Conservation (phyloP, 768 basidiomycete genomes). For the Auricularia auricula-judae region DNA sequence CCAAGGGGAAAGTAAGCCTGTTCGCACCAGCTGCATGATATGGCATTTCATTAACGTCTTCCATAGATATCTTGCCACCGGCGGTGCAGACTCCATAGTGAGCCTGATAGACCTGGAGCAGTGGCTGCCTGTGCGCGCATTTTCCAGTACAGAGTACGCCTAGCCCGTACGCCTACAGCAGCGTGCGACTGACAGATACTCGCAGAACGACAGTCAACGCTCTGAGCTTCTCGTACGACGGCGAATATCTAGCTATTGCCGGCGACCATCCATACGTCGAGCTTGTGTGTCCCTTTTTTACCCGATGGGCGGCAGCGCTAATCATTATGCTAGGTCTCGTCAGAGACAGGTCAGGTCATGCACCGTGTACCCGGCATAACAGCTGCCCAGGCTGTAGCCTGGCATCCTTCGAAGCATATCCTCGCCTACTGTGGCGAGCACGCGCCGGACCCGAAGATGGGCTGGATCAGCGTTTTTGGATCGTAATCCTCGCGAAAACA, state of each 20-base stretch:
- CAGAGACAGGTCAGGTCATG: constrained; percentile 61
- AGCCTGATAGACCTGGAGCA: constrained; percentile 71
- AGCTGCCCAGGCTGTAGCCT: constrained; percentile 62
- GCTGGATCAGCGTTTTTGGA: constrained; percentile 67
- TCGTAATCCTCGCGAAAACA: constrained; percentile 20
- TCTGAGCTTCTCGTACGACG: constrained; percentile 73
- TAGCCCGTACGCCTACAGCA: background rate
- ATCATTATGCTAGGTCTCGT: constrained; percentile 46
- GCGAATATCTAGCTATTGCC: constrained; percentile 73
- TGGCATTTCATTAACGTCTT: background rate
- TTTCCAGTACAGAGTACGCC: constrained; percentile 71
- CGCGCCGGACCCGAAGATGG: constrained; percentile 33
- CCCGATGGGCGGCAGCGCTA: background rate
- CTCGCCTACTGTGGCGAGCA: constrained; percentile 55
- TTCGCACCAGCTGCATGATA: background rate
- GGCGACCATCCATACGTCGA: constrained; percentile 64
- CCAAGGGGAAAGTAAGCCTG: constrained; percentile 55
- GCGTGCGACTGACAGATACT: background rate
- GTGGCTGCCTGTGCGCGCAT: constrained; percentile 70
- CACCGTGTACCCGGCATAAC: constrained; percentile 68
- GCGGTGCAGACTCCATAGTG: constrained; percentile 73
- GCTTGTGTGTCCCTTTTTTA: constrained; percentile 38
- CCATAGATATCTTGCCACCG: constrained; percentile 61
- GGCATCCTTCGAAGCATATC: constrained; percentile 77
- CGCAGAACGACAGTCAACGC: constrained; percentile 52